phyloP scores from a whole-genome alignment of 768 basidiomycete species.

The Naganishia friedmannii region DNA sequence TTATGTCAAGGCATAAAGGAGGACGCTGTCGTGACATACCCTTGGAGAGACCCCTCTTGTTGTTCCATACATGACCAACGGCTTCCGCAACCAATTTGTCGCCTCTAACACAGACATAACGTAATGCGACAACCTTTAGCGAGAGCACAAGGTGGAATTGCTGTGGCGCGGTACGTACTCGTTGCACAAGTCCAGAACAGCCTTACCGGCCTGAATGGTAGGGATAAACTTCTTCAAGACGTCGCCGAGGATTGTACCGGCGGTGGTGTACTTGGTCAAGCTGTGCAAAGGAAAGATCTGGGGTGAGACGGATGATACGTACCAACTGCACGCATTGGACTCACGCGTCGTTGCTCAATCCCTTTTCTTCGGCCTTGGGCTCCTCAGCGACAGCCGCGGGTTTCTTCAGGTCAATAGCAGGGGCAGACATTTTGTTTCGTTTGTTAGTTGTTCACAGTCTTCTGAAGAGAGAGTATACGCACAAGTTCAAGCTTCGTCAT shows the following conservation, averaged over 20 bases:
- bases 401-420: slow-evolving; percentile 33
- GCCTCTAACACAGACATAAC: slow-evolving; percentile 53
- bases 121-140: neutral
- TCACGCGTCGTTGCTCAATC: slow-evolving; percentile 50
- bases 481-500: neutral
- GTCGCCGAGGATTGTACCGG: slow-evolving; percentile 81
- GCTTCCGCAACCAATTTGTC: slow-evolving; percentile 89
- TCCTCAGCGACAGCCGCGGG: slow-evolving; percentile 36
- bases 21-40: neutral
- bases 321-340: slow-evolving; percentile 4
- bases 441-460: neutral
- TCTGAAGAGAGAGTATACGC: neutral
- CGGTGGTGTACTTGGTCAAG: slow-evolving; percentile 63
- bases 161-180: slow-evolving; percentile 54
- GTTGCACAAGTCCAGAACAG: slow-evolving; percentile 78
- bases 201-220: slow-evolving; percentile 73
- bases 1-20: neutral
- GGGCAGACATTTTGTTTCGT: slow-evolving; percentile 25
- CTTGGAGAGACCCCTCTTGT: slow-evolving; percentile 60
- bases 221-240: slow-evolving; percentile 82
- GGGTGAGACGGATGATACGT: too few relatives aligned
- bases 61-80: slow-evolving; percentile 82
- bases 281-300: slow-evolving; percentile 29
- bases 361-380: slow-evolving; percentile 47
- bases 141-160: neutral